Evolutionary conservation across 2,329 filamentous ascomycete species (phyloP).

Genomic region (Colletotrichum tabaci): DNA sequence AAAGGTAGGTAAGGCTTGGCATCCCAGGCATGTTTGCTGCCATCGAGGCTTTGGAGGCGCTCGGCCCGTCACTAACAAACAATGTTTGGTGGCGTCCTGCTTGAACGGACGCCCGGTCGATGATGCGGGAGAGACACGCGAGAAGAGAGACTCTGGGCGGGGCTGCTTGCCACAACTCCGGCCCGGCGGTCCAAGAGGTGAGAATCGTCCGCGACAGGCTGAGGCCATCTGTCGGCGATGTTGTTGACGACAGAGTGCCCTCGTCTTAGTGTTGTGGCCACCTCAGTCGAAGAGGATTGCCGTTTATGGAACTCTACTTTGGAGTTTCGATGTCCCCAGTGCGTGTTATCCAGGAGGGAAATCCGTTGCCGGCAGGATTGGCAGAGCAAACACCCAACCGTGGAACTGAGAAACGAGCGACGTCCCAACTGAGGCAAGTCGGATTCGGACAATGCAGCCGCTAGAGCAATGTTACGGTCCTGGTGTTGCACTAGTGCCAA

Average conservation of each 20-base stretch:
- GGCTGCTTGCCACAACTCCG: background rate
- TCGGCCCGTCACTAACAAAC: background rate
- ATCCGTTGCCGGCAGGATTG: background rate
- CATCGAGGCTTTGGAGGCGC: background rate
- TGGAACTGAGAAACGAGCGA: background rate
- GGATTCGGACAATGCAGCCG: slow-evolving; percentile 22
- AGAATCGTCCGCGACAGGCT: background rate
- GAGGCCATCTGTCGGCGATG: background rate
- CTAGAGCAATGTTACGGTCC: slow-evolving; percentile 25
- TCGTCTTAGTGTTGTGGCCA: too few relatives aligned
- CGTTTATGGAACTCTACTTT: background rate
- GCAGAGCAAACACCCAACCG: background rate
- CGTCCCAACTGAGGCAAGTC: background rate
- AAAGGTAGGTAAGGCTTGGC: background rate
- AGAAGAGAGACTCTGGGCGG: background rate
- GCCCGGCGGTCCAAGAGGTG: background rate
- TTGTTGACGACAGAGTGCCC: background rate
- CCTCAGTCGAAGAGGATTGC: background rate
- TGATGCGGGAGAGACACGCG: background rate
- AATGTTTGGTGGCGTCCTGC: slow-evolving; percentile 7
- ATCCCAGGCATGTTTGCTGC: background rate
- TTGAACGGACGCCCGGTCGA: background rate
- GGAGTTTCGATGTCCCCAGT: background rate
- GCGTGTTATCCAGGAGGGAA: background rate
- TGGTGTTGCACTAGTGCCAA: slow-evolving; percentile 26